Base-by-base conservation (phyloP, 2,329 filamentous ascomycete species). In the Neonectria punicea region DNA sequence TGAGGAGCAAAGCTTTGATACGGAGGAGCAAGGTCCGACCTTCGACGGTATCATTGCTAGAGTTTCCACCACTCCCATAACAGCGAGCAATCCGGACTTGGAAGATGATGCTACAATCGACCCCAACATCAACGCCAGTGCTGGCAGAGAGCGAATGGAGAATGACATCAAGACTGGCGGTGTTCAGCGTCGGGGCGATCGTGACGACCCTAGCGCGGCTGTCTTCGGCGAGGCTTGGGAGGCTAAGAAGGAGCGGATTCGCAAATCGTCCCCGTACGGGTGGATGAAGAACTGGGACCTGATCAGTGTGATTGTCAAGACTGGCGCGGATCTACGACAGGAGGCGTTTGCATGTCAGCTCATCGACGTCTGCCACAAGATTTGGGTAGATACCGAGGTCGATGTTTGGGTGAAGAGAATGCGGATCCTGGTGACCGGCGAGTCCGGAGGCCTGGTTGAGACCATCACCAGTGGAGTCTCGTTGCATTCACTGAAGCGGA, bases 201-300 rank as follows among this genome's bases (percentile, higher is more conserved):
- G 93, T 41, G 93, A 96, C 74, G 93, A 96, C 75, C 93, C 93
- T 46, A 94, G 92, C 73, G 93, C 93, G 39, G 93, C 93, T 10
- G 93, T 93, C 5, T 95, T 96, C 78, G 93, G 93, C 63, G 93
- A 96, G 79, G 93, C 93, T 20, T 96, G 93, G 93, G 89, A 91
- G 71, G 86, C 90, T 60, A 96, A 96, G 79, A 93, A 92, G 74
- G 93, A 95, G 78, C 91, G 93, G 20, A 93, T 96, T 76, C 87
- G 93, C 66, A 91, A 92, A 72, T 92, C 92, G 1, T 95, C 92
- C 1, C 93, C 93, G 0, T 96, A 94, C 75, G 93, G 93, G 10
- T 93, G 92, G 89, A 93, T 94, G 90, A 93, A 93, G 81, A 95
- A 94, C 75, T 96, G 93, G 93, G 93, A 96, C 74, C 85, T 96